Evolutionary conservation across 2,329 filamentous ascomycete genomes (phyloP).

Genomic region (Colletotrichum sp.): DNA sequence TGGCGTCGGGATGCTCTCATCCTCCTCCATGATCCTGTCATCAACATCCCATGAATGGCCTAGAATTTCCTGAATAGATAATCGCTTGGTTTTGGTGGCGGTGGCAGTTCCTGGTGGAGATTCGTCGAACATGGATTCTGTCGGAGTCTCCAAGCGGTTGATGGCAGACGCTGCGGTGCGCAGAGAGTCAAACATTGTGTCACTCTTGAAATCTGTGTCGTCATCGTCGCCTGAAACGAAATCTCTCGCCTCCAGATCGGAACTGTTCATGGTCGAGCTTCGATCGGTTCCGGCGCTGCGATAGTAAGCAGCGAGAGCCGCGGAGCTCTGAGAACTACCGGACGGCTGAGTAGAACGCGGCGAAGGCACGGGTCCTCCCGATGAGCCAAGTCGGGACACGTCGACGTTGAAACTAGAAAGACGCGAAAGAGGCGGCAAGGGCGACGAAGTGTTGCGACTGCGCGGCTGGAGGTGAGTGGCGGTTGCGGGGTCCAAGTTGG

Average conservation of each 20-base stretch:
- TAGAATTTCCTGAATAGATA: slow-evolving; percentile 65
- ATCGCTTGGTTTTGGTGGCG: slow-evolving; percentile 57
- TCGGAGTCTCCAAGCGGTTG: slow-evolving; percentile 70
- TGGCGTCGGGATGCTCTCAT: slow-evolving; percentile 61
- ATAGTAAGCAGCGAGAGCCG: slow-evolving; percentile 45
- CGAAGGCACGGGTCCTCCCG: slow-evolving; percentile 41
- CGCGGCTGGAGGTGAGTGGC: slow-evolving; percentile 35
- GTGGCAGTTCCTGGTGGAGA: slow-evolving; percentile 67
- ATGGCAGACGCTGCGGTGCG: slow-evolving; percentile 74
- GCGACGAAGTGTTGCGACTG: slow-evolving; percentile 58
- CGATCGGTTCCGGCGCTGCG: slow-evolving; percentile 50
- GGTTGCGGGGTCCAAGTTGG: slow-evolving; percentile 28
- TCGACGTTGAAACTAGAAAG: slow-evolving; percentile 62
- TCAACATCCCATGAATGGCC: slow-evolving; percentile 60
- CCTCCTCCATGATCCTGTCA: slow-evolving; percentile 66
- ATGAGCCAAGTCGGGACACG: slow-evolving; percentile 50
- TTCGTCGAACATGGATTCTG: slow-evolving; percentile 84
- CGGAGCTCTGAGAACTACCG: slow-evolving; percentile 45
- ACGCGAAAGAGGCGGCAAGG: slow-evolving; percentile 58
- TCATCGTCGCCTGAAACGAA: slow-evolving; percentile 75
- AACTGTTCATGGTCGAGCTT: slow-evolving; percentile 71
- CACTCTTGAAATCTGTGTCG: slow-evolving; percentile 79
- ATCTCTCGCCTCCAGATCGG: slow-evolving; percentile 70
- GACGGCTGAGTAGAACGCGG: slow-evolving; percentile 47
- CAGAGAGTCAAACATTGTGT: slow-evolving; percentile 78